Evolutionary conservation across 2,329 filamentous ascomycete genomes (phyloP).

Genomic region (Neofusicoccum ribis): DNA sequence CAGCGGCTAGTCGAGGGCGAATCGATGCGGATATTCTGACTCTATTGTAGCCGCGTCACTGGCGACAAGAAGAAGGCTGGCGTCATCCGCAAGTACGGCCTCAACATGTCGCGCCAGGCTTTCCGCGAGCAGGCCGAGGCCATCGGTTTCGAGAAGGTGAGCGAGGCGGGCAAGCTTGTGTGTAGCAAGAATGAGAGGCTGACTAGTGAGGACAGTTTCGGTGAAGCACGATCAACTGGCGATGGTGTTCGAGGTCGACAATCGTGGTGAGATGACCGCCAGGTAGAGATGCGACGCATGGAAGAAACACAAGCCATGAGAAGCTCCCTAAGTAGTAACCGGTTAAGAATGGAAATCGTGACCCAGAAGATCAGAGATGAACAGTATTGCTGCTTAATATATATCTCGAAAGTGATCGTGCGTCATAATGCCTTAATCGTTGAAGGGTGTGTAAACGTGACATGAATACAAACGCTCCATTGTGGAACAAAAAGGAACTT

Average conservation of each 20-base stretch:
- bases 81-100: slow-evolving; percentile 99
- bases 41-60: neutral
- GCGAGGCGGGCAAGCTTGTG: slow-evolving; percentile 4
- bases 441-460: too few species aligned
- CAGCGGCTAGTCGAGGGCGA: too few species aligned
- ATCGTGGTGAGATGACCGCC: neutral
- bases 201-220: neutral
- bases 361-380: too few species aligned
- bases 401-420: too few species aligned
- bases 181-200: neutral
- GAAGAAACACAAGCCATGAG: too few species aligned
- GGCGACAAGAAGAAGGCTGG: slow-evolving; percentile 48
- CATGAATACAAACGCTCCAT: neutral
- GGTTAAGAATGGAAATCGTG: neutral
- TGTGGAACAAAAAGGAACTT: slow-evolving; percentile 22
- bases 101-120: slow-evolving; percentile 76
- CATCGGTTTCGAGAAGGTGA: slow-evolving; percentile 70
- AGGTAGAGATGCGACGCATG: neutral
- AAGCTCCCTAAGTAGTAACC: too few species aligned
- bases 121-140: slow-evolving; percentile 68
- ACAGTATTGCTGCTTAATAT: too few species aligned
- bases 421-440: too few species aligned
- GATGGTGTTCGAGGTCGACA: too few species aligned
- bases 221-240: neutral
- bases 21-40: too few species aligned